phyloP scores from a whole-genome alignment of 441 rosid genomes.

The Biscutella laevigata region DNA sequence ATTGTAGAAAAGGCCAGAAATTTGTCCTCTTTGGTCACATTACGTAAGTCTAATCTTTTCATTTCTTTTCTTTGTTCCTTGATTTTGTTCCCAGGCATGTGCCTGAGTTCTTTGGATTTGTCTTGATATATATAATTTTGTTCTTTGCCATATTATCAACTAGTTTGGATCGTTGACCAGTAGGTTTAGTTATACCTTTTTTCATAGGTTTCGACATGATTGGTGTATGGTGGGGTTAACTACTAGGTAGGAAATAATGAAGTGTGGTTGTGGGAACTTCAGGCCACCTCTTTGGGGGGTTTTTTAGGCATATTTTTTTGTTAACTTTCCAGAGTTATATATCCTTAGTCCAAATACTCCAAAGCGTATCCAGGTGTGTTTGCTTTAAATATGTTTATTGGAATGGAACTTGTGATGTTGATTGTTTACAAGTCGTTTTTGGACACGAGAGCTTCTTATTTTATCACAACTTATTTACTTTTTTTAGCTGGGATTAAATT shows the following conservation, averaged over 20 bases:
- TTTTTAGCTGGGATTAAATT: background rate
- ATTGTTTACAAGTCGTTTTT: background rate
- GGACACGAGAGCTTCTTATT: background rate
- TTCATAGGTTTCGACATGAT: conserved; percentile 15
- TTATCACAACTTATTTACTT: background rate
- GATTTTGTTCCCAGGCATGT: background rate
- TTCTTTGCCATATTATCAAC: background rate
- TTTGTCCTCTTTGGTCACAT: background rate
- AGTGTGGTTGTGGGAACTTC: conserved; percentile 11
- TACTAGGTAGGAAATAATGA: conserved; percentile 15
- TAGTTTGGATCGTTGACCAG: conserved; percentile 15
- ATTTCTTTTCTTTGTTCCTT: background rate
- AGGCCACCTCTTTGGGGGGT: conserved; percentile 15
- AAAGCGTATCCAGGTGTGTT: conserved; percentile 11
- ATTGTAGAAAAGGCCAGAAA: background rate
- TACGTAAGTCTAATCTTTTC: background rate
- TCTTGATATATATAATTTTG: background rate
- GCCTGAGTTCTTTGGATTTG: background rate
- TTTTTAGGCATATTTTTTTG: conserved; percentile 10
- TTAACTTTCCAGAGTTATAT: background rate
- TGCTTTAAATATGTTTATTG: conserved; percentile 1
- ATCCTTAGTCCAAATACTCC: conserved; percentile 6
- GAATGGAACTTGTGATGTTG: background rate
- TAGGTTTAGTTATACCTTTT: conserved; percentile 15
- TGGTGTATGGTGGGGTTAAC: conserved; percentile 19